Conservation (phyloP, 148 eudicot genomes). For the Salicornia ramosissima region DNA sequence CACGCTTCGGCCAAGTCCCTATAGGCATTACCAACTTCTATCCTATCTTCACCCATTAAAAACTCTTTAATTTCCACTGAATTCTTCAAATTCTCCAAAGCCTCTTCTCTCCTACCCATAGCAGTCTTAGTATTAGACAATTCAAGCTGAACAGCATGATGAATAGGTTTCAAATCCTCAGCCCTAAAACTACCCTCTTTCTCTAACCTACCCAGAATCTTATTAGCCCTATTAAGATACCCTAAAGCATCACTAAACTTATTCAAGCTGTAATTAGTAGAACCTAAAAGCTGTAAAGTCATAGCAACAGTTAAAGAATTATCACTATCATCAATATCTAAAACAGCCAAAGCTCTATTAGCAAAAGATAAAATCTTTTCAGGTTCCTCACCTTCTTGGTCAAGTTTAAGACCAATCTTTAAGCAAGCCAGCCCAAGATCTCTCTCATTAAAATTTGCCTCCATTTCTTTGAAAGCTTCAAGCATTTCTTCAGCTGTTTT, state of each 20-base stretch:
- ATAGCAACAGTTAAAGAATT: constrained; percentile 66
- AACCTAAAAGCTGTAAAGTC: constrained; percentile 82
- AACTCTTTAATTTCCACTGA: constrained; percentile 66
- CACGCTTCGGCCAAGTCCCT: constrained; percentile 83
- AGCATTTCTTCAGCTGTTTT: constrained; percentile 66
- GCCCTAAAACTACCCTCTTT: constrained; percentile 34
- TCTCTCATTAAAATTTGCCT: constrained; percentile 54
- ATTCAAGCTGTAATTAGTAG: constrained; percentile 49
- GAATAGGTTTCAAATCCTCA: constrained; percentile 52
- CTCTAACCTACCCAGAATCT: constrained; percentile 47
- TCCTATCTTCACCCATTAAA: constrained; percentile 60
- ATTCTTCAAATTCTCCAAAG: constrained; percentile 51
- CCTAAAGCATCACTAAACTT: constrained; percentile 79
- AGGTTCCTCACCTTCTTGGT: constrained; percentile 81
- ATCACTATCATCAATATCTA: constrained; percentile 37
- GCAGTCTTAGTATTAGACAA: constrained; percentile 74
- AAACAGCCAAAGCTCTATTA: constrained; percentile 54
- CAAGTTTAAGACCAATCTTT: constrained; percentile 81
- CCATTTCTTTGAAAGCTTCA: constrained; percentile 67
- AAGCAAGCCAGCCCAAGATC: constrained; percentile 76
- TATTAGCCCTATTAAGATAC: constrained; percentile 77
- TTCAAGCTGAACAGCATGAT: constrained; percentile 83
- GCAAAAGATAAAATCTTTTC: constrained; percentile 63
- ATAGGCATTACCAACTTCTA: constrained; percentile 73
- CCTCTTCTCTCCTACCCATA: constrained; percentile 92